These are phyloP conservation scores for Penicillium pancosmium DNA, from an alignment of 495 filamentous ascomycete genomes.

Conservation along the genomic window DNA sequence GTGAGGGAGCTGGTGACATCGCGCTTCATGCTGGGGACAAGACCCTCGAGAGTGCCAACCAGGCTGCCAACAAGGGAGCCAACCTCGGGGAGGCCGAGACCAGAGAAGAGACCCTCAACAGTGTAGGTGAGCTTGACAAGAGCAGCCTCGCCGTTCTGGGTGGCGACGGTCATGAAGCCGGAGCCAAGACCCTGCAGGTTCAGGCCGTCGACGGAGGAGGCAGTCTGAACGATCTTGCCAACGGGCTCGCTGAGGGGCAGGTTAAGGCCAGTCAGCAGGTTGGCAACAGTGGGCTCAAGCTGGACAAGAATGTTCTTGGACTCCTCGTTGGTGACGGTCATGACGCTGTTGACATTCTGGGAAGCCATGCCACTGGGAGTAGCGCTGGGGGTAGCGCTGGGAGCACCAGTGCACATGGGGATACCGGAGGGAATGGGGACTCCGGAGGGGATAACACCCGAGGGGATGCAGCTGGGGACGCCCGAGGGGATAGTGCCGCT, in stretches of 20 bases:
- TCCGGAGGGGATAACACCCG: slow-evolving; percentile 17
- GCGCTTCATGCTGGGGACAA: slow-evolving; percentile 20
- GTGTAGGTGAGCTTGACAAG: slow-evolving; percentile 26
- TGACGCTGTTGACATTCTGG: slow-evolving; percentile 16
- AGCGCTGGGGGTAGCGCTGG: slow-evolving; percentile 1
- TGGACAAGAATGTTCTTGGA: slow-evolving; percentile 23
- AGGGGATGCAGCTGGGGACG: slow-evolving; percentile 21
- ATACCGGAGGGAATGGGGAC: slow-evolving; percentile 15
- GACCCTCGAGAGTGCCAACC: slow-evolving; percentile 20
- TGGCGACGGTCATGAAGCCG: slow-evolving; percentile 22
- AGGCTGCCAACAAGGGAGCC: slow-evolving; percentile 53
- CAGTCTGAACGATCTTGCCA: slow-evolving; percentile 23
- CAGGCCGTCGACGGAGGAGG: slow-evolving; percentile 15
- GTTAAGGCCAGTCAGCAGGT: slow-evolving; percentile 19
- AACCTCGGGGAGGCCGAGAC: slow-evolving; percentile 70
- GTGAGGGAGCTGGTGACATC: slow-evolving; percentile 11
- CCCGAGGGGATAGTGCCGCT: slow-evolving; percentile 13
- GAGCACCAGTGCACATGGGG: slow-evolving; percentile 13
- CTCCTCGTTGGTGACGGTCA: slow-evolving; percentile 26
- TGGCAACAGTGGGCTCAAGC: slow-evolving; percentile 21
- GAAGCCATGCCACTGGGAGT: background rate
- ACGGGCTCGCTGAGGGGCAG: slow-evolving; percentile 18
- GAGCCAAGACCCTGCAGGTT: slow-evolving; percentile 15
- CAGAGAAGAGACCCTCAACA: slow-evolving; percentile 16
- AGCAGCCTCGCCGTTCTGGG: slow-evolving; percentile 15